These are phyloP conservation scores for Rhododendron griersonianum DNA, from an alignment of 148 eudicot genomes.

Conservation along the genomic window DNA sequence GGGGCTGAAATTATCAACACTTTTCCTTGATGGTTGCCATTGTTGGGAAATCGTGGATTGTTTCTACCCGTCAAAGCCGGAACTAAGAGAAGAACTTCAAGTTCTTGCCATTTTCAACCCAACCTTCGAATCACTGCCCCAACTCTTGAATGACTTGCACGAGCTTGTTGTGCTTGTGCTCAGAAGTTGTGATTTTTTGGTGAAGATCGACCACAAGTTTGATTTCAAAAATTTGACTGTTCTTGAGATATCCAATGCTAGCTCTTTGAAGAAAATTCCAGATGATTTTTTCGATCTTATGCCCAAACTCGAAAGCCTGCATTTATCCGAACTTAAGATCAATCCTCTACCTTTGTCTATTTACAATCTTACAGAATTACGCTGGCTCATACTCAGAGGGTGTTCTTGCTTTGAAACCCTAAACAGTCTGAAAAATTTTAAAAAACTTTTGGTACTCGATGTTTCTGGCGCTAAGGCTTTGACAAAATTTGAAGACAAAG, in stretches of 20 bases:
- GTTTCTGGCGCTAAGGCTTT: constrained; percentile 23
- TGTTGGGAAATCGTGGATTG: neutral
- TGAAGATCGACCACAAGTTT: neutral
- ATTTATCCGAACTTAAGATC: constrained; percentile 20
- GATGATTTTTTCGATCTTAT: constrained; percentile 9
- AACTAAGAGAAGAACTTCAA: neutral
- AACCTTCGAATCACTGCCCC: neutral
- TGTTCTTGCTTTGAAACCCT: constrained; percentile 17
- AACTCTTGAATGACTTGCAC: neutral
- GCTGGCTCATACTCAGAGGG: constrained; percentile 24
- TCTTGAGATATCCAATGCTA: constrained; percentile 30
- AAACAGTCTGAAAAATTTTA: neutral
- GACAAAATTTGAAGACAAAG: neutral
- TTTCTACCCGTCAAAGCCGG: neutral
- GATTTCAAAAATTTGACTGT: neutral
- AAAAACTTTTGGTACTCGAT: constrained; percentile 22
- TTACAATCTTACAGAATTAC: constrained; percentile 14
- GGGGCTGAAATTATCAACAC: neutral
- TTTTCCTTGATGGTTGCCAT: neutral
- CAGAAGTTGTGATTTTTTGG: constrained; percentile 26
- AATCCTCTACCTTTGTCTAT: constrained; percentile 18
- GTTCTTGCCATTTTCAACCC: constrained; percentile 29
- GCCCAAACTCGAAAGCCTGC: constrained; percentile 20
- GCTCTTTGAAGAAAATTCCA: constrained; percentile 1
- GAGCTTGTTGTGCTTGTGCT: constrained; percentile 25